Evolutionary conservation across 2,329 filamentous ascomycete species (phyloP).

Genomic region (Botrytis fabae): DNA sequence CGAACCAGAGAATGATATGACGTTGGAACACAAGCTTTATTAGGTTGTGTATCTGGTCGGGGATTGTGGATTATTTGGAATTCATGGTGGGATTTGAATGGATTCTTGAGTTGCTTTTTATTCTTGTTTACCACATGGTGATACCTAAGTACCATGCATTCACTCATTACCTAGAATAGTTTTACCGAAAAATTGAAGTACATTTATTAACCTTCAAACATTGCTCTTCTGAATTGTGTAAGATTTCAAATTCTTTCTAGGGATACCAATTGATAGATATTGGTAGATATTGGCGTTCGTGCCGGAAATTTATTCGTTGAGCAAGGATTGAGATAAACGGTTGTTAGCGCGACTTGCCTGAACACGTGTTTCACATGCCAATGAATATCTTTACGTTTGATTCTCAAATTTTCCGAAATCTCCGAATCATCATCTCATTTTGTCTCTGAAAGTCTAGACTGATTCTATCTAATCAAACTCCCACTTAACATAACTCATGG

Average conservation of each 20-base stretch:
- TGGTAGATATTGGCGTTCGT: not conserved
- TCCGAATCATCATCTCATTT: not conserved
- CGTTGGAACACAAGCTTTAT: conserved; percentile 96
- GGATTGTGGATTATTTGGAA: not conserved
- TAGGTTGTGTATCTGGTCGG: conserved; percentile 43
- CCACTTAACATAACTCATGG: not conserved
- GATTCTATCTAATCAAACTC: not conserved
- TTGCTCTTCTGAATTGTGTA: not conserved
- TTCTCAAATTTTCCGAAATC: not conserved
- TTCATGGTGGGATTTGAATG: not conserved
- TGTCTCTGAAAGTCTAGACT: not conserved
- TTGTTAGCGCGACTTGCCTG: not conserved
- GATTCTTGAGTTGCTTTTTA: conserved; percentile 16
- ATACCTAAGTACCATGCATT: conserved; percentile 39
- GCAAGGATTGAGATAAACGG: not conserved
- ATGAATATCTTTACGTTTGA: conserved; percentile 3
- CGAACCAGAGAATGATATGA: conserved; percentile 98
- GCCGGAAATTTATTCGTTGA: not conserved
- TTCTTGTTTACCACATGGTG: conserved; percentile 33
- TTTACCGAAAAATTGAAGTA: conserved; percentile 9
- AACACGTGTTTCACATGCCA: not conserved
- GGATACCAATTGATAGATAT: not conserved
- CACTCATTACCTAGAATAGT: conserved; percentile 36
- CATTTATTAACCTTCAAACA: conserved; percentile 13
- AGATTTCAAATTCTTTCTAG: not conserved